phyloP scores from a whole-genome alignment of 805 yeast genomes.

The Saccharomycopsis sp. region DNA sequence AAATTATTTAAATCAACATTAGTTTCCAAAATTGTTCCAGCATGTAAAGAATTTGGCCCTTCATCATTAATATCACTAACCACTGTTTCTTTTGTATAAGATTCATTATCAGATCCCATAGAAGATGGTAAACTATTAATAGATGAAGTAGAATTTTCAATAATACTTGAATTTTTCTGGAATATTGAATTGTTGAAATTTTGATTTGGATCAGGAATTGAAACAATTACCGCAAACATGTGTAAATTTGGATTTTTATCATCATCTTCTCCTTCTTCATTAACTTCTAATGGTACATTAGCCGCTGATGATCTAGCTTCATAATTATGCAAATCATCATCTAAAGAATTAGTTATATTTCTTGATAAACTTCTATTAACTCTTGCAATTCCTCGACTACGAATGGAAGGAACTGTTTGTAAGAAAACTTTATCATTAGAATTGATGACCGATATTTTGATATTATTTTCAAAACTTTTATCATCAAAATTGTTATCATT shows the following conservation, averaged over 20 bases:
- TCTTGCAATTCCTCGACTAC: neutral
- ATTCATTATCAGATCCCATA: neutral
- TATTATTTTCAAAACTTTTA: neutral
- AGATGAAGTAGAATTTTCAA: too few relatives aligned
- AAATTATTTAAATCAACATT: conserved; percentile 10
- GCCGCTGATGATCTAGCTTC: conserved; percentile 2
- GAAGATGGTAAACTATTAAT: neutral
- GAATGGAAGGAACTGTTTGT: neutral
- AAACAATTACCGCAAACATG: conserved; percentile 15
- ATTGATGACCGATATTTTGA: conserved; percentile 8
- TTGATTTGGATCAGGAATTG: conserved; percentile 3
- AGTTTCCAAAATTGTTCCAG: conserved; percentile 1
- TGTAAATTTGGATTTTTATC: conserved; percentile 7
- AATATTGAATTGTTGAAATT: neutral
- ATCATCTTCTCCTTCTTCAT: neutral
- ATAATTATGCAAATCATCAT: conserved; percentile 6
- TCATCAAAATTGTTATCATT: too few relatives aligned
- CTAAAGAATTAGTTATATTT: conserved; percentile 2
- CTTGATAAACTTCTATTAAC: conserved; percentile 5
- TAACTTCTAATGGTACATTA: neutral
- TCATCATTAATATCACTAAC: conserved; percentile 5
- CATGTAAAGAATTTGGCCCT: neutral
- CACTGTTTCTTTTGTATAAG: neutral
- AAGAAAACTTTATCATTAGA: conserved; percentile 14
- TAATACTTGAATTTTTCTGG: too few relatives aligned